phyloP scores from a whole-genome alignment of 176 grass and related monocot genomes.

The Carex scoparia region DNA sequence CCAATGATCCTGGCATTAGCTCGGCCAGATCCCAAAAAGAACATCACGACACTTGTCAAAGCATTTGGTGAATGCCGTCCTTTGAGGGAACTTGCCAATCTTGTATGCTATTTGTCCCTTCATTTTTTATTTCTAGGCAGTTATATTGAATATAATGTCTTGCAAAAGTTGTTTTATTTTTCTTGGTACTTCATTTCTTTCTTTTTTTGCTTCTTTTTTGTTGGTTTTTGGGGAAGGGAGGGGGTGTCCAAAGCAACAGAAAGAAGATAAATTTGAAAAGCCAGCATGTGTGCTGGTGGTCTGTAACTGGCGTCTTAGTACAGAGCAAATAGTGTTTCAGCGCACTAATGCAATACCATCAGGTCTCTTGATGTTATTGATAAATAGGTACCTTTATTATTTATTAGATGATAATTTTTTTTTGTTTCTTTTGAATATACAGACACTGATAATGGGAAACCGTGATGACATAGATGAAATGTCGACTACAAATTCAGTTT shows the following conservation, averaged over 20 bases:
- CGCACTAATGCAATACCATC: not conserved
- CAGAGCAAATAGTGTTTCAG: not conserved
- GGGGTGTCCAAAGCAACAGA: not conserved
- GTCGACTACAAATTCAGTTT: conserved; percentile 42
- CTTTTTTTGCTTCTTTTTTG: not conserved
- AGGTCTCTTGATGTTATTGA: not conserved
- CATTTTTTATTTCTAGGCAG: not conserved
- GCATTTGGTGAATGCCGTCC: conserved; percentile 52
- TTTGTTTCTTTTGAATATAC: not conserved
- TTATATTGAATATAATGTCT: not conserved
- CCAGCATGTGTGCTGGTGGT: not conserved
- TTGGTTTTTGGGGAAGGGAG: not conserved
- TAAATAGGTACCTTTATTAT: not conserved
- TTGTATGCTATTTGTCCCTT: conserved; percentile 27
- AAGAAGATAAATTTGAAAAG: not conserved
- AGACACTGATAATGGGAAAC: conserved; percentile 55
- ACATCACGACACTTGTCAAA: conserved; percentile 49
- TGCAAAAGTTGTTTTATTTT: not conserved
- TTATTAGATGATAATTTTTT: not conserved
- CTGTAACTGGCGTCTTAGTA: not conserved
- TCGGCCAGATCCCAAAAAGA: conserved; percentile 52
- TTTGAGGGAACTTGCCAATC: conserved; percentile 47
- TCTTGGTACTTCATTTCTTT: not conserved
- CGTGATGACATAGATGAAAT: conserved; percentile 53
- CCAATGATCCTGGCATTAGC: conserved; percentile 63